phyloP scores from a whole-genome alignment of 2,329 filamentous ascomycete species.

The Clarireedia monteithiana region DNA sequence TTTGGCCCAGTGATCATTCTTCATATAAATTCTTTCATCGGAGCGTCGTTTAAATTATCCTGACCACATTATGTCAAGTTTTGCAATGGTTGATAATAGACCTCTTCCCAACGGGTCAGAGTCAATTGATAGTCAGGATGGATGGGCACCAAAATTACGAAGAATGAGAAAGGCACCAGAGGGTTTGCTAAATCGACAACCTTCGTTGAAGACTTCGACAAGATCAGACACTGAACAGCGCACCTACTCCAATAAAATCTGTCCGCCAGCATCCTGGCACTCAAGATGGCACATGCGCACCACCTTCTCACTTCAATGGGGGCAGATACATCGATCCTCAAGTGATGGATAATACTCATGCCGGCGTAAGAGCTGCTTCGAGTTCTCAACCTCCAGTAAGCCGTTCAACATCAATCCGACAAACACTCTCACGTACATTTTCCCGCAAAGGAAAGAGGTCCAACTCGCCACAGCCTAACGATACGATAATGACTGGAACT shows the following conservation, averaged over 20 bases:
- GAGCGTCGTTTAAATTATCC: neutral
- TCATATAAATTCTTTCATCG: neutral
- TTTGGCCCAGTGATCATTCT: neutral
- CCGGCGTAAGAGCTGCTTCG: neutral
- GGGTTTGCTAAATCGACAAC: neutral
- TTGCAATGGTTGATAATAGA: neutral
- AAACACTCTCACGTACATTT: neutral
- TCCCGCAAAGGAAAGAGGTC: neutral
- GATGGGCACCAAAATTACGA: neutral
- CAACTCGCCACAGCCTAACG: neutral
- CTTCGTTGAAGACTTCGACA: neutral
- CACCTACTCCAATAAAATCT: no score
- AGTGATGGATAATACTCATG: neutral
- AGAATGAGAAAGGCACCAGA: neutral
- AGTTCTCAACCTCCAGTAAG: neutral
- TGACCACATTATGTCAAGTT: neutral
- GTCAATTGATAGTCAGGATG: neutral
- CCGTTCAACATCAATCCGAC: neutral
- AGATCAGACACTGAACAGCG: no score
- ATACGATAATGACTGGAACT: neutral
- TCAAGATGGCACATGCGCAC: no score
- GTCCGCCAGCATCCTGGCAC: no score
- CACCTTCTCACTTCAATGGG: neutral
- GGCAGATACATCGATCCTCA: neutral
- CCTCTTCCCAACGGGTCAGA: neutral